A percentile compares a stretch with the other conserved stretches of the same genome.
Conservation (phyloP, 345 rosid species). For the Corymbia maculata region DNA sequence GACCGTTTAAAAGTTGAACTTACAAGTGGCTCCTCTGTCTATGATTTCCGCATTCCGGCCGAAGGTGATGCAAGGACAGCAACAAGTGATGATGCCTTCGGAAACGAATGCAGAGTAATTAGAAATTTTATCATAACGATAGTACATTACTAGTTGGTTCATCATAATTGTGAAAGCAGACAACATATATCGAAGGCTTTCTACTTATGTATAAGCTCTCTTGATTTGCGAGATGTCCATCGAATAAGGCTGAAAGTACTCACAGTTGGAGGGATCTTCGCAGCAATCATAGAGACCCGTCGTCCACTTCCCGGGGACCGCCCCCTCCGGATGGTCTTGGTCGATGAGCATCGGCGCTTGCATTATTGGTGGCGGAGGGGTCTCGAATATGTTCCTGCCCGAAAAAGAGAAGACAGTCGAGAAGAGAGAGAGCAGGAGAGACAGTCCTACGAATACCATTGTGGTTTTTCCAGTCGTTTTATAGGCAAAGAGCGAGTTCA, state of each 20-base stretch:
- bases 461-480: neutral
- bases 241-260: neutral
- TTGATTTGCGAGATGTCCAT: neutral
- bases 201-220: neutral
- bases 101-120: neutral
- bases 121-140: neutral
- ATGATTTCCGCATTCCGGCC: neutral
- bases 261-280: neutral
- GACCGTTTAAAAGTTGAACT: neutral
- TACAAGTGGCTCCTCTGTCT: neutral
- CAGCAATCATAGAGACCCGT: neutral
- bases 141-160: neutral
- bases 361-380: neutral
- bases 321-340: neutral
- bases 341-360: neutral
- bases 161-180: neutral
- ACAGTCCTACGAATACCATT: fast-evolving
- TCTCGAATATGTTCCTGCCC: neutral
- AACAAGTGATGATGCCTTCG: neutral
- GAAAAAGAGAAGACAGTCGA: neutral
- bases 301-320: neutral
- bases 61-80: neutral
- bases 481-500: neutral
- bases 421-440: neutral
- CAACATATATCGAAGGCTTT: neutral